Evolutionary conservation across 352 stramenopile genomes (phyloP).

Genomic region (Saprolegnia diclina): DNA sequence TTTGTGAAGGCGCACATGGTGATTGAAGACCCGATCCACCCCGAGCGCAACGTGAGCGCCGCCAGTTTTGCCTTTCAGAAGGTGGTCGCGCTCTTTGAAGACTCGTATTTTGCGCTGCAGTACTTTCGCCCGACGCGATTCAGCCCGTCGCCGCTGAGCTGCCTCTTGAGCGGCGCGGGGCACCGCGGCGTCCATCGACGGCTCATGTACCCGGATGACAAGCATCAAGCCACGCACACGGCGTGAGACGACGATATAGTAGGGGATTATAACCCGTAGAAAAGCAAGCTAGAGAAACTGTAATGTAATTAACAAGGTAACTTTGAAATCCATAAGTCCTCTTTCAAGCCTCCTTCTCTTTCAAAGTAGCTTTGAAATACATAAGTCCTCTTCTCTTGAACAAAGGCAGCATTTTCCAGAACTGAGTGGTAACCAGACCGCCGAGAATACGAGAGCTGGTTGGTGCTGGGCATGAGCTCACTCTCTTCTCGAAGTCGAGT

Average conservation of each 20-base stretch:
- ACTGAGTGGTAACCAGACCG: too few relatives aligned
- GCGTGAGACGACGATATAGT: neutral
- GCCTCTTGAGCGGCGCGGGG: conserved; percentile 43
- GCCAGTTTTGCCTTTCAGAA: conserved; percentile 82
- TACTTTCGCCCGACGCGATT: conserved; percentile 77
- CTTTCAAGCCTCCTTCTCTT: too few relatives aligned
- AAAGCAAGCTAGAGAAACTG: neutral
- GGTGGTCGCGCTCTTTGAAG: conserved; percentile 77
- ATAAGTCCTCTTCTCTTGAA: too few relatives aligned
- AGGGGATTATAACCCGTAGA: conserved; percentile 1
- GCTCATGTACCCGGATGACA: conserved; percentile 1
- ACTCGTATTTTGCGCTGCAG: conserved; percentile 80
- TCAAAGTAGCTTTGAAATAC: too few relatives aligned
- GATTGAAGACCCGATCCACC: conserved; percentile 86
- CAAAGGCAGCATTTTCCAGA: too few relatives aligned
- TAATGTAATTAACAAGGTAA: conserved; percentile 16
- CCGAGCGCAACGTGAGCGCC: conserved; percentile 80
- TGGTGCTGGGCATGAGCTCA: too few relatives aligned
- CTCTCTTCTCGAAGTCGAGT: too few relatives aligned
- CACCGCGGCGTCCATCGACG: conserved; percentile 23
- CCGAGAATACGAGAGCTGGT: too few relatives aligned
- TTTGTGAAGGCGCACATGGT: conserved; percentile 66
- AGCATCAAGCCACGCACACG: neutral
- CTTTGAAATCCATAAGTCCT: too few relatives aligned
- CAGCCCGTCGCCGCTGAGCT: conserved; percentile 69